A percentile compares a stretch with the other conserved stretches of the same genome.
phyloP scores from a whole-genome alignment of 2,329 filamentous ascomycete genomes.

The Phaeosphaeriaceae sp. region DNA sequence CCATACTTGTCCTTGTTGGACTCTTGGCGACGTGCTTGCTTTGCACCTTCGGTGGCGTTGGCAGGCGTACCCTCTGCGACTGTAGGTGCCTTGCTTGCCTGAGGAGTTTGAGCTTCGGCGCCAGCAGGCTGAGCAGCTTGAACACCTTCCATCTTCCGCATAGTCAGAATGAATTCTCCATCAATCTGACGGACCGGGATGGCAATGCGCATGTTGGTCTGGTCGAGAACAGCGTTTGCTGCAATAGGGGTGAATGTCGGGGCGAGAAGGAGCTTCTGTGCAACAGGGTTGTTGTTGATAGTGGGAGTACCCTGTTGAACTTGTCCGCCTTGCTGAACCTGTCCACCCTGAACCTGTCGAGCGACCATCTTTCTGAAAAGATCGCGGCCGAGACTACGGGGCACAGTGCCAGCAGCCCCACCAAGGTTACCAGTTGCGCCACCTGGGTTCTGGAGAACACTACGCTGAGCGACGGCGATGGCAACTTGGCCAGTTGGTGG shows the following conservation, averaged over 20 bases:
- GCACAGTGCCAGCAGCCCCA: conserved; percentile 11
- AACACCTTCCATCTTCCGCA: conserved; percentile 32
- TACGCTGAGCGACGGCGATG: conserved; percentile 45
- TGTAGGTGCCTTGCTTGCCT: conserved; percentile 3
- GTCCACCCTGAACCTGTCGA: conserved; percentile 21
- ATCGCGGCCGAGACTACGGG: conserved; percentile 20
- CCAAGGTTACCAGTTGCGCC: conserved; percentile 42
- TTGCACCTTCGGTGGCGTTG: conserved; percentile 5
- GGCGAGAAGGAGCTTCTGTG: conserved; percentile 40
- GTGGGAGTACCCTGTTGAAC: conserved; percentile 33
- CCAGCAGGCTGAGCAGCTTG: conserved; percentile 16
- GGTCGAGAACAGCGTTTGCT: conserved; percentile 43
- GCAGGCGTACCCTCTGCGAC: conserved; percentile 8
- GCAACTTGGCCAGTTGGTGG: conserved; percentile 39
- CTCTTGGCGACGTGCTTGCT: conserved; percentile 27
- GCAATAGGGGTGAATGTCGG: conserved; percentile 47
- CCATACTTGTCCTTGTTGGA: conserved; percentile 29
- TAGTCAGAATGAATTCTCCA: conserved; percentile 46
- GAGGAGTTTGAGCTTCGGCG: conserved; percentile 4
- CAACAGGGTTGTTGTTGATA: conserved; percentile 42
- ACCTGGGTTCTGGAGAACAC: conserved; percentile 45
- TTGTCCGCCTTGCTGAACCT: background rate
- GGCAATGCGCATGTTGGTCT: conserved; percentile 45
- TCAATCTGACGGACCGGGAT: conserved; percentile 45
- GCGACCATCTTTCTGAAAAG: conserved; percentile 32